Conservation (phyloP, 805 yeast species). For the Saccharomycopsis capsularis region DNA sequence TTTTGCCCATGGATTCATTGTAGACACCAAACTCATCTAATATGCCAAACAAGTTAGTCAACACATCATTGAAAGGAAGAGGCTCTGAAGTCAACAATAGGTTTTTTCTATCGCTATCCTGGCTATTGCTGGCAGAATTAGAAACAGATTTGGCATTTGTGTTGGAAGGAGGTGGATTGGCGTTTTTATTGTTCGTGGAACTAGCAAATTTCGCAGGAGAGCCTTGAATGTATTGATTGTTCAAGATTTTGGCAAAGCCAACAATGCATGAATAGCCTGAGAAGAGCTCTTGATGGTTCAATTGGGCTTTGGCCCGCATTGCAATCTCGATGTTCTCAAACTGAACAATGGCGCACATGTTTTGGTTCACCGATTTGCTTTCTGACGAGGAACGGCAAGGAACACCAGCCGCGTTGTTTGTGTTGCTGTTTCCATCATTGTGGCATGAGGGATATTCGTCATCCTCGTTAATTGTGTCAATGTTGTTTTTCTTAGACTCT, state of each 20-base stretch:
- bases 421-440: neutral
- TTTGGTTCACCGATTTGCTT: constrained; percentile 22
- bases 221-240: constrained; percentile 8
- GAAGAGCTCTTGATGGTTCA: constrained; percentile 76
- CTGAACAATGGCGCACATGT: constrained; percentile 55
- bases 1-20: neutral
- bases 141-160: neutral
- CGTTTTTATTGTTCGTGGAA: neutral
- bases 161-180: neutral
- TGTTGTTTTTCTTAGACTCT: neutral
- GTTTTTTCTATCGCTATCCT: constrained; percentile 25
- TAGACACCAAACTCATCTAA: constrained; percentile 2
- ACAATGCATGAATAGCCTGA: constrained; percentile 73
- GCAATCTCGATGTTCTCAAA: constrained; percentile 70
- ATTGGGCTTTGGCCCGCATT: constrained; percentile 64
- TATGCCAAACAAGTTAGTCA: constrained; percentile 1
- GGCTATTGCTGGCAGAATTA: neutral
- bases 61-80: constrained; percentile 1
- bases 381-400: neutral
- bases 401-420: too few relatives aligned
- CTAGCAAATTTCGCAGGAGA: neutral
- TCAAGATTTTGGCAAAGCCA: constrained; percentile 69
- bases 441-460: constrained; percentile 1
- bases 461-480: constrained; percentile 11
- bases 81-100: constrained; percentile 10